phyloP scores from a whole-genome alignment of 225 moss, liverwort and hornwort species.

The Anthoceros angustus region DNA sequence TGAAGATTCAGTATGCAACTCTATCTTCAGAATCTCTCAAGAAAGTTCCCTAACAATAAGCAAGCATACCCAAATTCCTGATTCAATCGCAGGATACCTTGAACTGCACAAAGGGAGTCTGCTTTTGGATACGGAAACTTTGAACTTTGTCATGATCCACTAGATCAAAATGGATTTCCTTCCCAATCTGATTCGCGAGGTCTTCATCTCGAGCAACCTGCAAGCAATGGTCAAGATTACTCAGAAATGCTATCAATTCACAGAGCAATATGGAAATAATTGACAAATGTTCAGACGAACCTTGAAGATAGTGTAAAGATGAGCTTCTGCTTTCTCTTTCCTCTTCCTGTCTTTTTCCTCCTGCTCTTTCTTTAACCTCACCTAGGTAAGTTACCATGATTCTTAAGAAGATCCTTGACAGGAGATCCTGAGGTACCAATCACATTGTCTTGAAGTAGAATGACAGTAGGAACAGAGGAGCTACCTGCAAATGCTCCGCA shows the following conservation, averaged over 20 bases:
- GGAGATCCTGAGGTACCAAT: background rate
- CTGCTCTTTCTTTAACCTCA: slow-evolving; percentile 96
- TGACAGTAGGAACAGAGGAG: background rate
- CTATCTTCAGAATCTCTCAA: too few species aligned
- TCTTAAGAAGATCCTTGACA: background rate
- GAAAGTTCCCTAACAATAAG: too few species aligned
- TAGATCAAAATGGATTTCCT: slow-evolving; percentile 96
- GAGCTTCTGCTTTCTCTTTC: slow-evolving; percentile 95
- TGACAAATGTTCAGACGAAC: too few species aligned
- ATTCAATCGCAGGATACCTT: slow-evolving; percentile 35
- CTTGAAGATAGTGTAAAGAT: slow-evolving; percentile 97
- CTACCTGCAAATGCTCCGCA: slow-evolving; percentile 94
- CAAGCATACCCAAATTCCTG: too few species aligned
- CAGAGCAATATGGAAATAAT: too few species aligned
- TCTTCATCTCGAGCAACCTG: slow-evolving; percentile 98
- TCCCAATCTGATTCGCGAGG: slow-evolving; percentile 87
- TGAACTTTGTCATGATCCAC: slow-evolving; percentile 99
- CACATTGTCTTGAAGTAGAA: too few species aligned
- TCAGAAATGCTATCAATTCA: too few species aligned
- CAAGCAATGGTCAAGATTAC: background rate
- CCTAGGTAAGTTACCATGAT: slow-evolving; percentile 12
- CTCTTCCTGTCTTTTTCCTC: slow-evolving; percentile 98
- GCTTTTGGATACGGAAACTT: slow-evolving; percentile 97
- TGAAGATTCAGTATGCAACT: background rate
- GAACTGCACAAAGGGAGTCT: slow-evolving; percentile 85